Conservation (phyloP, 2,329 filamentous ascomycete genomes). For the Colletotrichum coccodes region DNA sequence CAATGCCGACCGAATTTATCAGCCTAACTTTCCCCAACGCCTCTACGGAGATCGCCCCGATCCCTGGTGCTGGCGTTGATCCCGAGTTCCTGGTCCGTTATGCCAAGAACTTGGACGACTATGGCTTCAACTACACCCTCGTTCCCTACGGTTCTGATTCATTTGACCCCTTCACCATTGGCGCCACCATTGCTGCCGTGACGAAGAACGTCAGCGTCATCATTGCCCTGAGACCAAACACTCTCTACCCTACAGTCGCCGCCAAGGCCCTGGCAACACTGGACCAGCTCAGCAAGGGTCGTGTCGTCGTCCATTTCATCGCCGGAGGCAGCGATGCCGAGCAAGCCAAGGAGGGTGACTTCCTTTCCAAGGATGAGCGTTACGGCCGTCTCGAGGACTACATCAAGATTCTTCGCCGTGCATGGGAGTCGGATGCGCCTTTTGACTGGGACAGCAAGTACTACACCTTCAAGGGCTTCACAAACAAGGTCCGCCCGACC, state of each 20-base stretch:
- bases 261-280: constrained; percentile 71
- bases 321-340: constrained; percentile 70
- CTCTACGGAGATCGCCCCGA: constrained; percentile 64
- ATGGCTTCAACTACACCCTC: constrained; percentile 70
- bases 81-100: constrained; percentile 66
- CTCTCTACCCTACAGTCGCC: constrained; percentile 69
- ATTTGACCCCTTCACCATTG: constrained; percentile 68
- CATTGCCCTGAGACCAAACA: constrained; percentile 71
- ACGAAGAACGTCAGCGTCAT: constrained; percentile 71
- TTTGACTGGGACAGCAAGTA: constrained; percentile 72
- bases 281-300: constrained; percentile 66
- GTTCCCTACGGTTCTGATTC: constrained; percentile 66
- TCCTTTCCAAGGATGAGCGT: constrained; percentile 65
- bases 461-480: constrained; percentile 69
- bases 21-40: constrained; percentile 66
- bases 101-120: constrained; percentile 66
- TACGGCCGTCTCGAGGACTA: constrained; percentile 70
- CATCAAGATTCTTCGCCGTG: constrained; percentile 67
- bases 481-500: constrained; percentile 62
- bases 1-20: constrained; percentile 66
- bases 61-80: constrained; percentile 62
- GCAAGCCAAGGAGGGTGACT: constrained; percentile 70
- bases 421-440: constrained; percentile 65
- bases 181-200: constrained; percentile 64
- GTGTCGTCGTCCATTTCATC: constrained; percentile 71